phyloP scores from a whole-genome alignment of 225 moss, liverwort and hornwort species.

The Sphagnum tenellum region DNA sequence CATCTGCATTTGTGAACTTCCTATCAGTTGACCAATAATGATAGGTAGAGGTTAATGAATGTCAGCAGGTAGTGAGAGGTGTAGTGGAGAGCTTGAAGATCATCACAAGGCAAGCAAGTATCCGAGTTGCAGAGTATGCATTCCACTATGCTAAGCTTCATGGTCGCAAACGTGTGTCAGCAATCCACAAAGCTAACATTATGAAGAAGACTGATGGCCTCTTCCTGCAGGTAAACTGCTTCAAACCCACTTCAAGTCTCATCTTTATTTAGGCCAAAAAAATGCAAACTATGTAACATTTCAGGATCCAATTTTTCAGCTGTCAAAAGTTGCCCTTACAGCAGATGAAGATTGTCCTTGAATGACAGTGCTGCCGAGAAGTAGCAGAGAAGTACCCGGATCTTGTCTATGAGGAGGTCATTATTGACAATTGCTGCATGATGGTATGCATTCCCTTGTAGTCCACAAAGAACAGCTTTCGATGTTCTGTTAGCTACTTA shows the following conservation, averaged over 20 bases:
- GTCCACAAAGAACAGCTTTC: too few relatives aligned
- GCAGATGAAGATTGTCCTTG: too few relatives aligned
- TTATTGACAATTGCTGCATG: slow-evolving; percentile 99
- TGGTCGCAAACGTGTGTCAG: slow-evolving; percentile 76
- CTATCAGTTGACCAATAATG: too few relatives aligned
- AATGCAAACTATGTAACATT: too few relatives aligned
- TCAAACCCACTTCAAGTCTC: too few relatives aligned
- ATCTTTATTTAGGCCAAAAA: too few relatives aligned
- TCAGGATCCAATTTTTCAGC: too few relatives aligned
- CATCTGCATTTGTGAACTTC: too few relatives aligned
- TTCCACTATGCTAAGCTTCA: slow-evolving; percentile 73
- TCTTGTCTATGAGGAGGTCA: slow-evolving; percentile 79
- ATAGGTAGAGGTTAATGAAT: neutral
- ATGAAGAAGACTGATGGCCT: slow-evolving; percentile 94
- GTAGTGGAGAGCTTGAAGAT: slow-evolving; percentile 97
- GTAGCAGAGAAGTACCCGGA: slow-evolving; percentile 64
- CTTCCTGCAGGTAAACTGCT: slow-evolving; percentile 59
- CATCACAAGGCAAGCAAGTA: slow-evolving; percentile 75
- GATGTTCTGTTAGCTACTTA: too few relatives aligned
- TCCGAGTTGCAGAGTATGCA: slow-evolving; percentile 81
- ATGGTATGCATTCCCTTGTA: slow-evolving; percentile 35
- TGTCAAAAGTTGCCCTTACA: too few relatives aligned
- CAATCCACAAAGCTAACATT: slow-evolving; percentile 91
- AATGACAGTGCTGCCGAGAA: slow-evolving; percentile 77
- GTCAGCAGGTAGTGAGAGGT: slow-evolving; percentile 73